Evolutionary conservation across 2,329 filamentous ascomycete genomes (phyloP), one percentile per base, ranked within the genome.

Genomic region (Talaromyces sp.): DNA sequence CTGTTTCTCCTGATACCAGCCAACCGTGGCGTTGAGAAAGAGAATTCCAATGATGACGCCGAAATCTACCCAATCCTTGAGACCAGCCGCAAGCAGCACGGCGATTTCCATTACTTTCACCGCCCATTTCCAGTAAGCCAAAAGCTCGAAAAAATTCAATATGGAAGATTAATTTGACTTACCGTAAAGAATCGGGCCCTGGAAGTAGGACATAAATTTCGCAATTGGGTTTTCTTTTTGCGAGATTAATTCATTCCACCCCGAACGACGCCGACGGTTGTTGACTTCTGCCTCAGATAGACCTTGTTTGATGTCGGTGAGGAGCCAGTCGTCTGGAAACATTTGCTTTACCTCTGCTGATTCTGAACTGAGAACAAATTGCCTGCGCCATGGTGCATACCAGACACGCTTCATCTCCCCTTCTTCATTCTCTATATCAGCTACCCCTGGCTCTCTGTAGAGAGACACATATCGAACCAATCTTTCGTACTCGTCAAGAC

Each of bases 1-100:
- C 78, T 91, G 89, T 80, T 92, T 92, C 79, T 92, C 90, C 76
- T 92, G 90, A 76, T 92, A 92, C 87, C 89, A 92, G 79, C 90
- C 90, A 73, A 92, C 90, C 68, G 88, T 80, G 66, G 90, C 90
- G 79, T 92, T 92, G 68, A 92, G 85, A 74, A 89, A 77, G 63
- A 92, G 80, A 75, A 92, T 92, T 80, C 86, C 90, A 71, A 90
- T 86, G 75, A 92, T 92, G 75, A 92, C 89, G 83, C 89, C 89
- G 70, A 91, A 87, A 78, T 92, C 90, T 69, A 91, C 83, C 89
- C 89, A 92, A 77, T 91, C 88, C 70, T 85, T 83, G 67, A 92
- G 85, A 83, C 89, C 90, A 71, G 88, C 88, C 69, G 90, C 89
- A 71, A 92, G 83, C 66, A 92, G 80, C 71, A 90, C 89, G 75